These are phyloP conservation scores for Coemansia sp. DNA, from an alignment of 192 early-diverging fungal species.

Conservation along the genomic window DNA sequence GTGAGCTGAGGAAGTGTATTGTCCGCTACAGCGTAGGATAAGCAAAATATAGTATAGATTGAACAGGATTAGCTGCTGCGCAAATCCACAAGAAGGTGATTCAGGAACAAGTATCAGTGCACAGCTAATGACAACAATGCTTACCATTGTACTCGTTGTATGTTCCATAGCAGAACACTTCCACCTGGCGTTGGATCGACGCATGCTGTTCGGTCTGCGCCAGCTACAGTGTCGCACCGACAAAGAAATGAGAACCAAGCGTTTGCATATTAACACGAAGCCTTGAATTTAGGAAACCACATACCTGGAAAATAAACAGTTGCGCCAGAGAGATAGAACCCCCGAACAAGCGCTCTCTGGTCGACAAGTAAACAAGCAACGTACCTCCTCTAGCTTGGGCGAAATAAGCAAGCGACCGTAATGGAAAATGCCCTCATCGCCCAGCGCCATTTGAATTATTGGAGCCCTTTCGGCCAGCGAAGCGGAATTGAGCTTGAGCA, in stretches of 20 bases:
- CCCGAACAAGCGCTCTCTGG: background rate
- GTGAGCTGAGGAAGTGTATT: constrained; percentile 27
- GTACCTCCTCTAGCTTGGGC: constrained; percentile 30
- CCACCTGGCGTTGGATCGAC: constrained; percentile 27
- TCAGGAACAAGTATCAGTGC: background rate
- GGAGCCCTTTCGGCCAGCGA: constrained; percentile 6
- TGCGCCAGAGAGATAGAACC: background rate
- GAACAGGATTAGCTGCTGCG: background rate
- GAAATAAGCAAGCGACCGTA: constrained; percentile 41
- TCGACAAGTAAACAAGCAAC: background rate
- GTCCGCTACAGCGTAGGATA: constrained; percentile 4
- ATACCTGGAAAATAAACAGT: background rate
- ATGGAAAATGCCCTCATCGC: constrained; percentile 34
- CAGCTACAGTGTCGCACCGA: constrained; percentile 19
- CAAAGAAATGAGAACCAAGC: background rate
- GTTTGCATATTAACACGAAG: background rate
- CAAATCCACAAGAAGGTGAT: background rate
- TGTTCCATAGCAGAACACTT: constrained; percentile 40
- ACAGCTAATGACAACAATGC: background rate
- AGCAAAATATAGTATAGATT: background rate
- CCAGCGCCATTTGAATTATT: constrained; percentile 27
- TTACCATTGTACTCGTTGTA: constrained; percentile 34
- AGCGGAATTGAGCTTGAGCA: constrained; percentile 14
- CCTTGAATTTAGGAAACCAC: background rate
- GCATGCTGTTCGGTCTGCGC: constrained; percentile 18